phyloP scores from a whole-genome alignment of 352 stramenopile genomes.

The Phytophthora colocasiae region DNA sequence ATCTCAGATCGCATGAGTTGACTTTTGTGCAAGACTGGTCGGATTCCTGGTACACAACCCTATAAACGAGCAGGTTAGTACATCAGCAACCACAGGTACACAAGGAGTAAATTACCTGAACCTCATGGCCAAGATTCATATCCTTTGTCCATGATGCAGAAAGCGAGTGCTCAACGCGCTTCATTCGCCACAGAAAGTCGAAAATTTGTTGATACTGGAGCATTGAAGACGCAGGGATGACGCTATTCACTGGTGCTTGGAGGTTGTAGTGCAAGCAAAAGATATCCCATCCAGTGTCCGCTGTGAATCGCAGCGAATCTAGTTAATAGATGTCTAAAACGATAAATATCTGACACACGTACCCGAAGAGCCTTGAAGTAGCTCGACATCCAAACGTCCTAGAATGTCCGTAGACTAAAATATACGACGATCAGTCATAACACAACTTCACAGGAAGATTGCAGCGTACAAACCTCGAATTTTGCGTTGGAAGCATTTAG shows the following conservation, averaged over 20 bases:
- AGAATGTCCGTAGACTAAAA: constrained; percentile 89
- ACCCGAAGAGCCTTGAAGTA: constrained; percentile 86
- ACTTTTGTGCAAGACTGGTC: constrained; percentile 90
- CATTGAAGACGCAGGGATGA: constrained; percentile 89
- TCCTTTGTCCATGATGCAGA: constrained; percentile 97
- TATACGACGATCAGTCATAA: not conserved
- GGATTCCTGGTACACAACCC: constrained; percentile 65
- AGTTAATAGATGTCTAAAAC: constrained; percentile 5
- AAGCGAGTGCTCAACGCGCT: constrained; percentile 93
- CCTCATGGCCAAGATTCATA: constrained; percentile 95
- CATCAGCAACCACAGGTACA: not conserved
- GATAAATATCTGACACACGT: not conserved
- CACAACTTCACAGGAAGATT: not conserved
- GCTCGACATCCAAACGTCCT: constrained; percentile 92
- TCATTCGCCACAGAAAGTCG: constrained; percentile 91
- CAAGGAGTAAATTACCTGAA: constrained; percentile 62
- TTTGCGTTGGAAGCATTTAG: constrained; percentile 96
- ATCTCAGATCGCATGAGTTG: constrained; percentile 97
- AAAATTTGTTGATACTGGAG: constrained; percentile 92
- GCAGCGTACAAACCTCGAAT: constrained; percentile 77
- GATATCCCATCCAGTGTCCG: constrained; percentile 95
- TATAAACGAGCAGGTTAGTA: constrained; percentile 23
- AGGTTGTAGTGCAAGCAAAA: constrained; percentile 93
- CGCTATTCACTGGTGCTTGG: constrained; percentile 85
- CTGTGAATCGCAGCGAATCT: constrained; percentile 27